Base-by-base conservation (phyloP, 345 rosid genomes). In the sweet orange (Citrus sinensis) region DNA sequence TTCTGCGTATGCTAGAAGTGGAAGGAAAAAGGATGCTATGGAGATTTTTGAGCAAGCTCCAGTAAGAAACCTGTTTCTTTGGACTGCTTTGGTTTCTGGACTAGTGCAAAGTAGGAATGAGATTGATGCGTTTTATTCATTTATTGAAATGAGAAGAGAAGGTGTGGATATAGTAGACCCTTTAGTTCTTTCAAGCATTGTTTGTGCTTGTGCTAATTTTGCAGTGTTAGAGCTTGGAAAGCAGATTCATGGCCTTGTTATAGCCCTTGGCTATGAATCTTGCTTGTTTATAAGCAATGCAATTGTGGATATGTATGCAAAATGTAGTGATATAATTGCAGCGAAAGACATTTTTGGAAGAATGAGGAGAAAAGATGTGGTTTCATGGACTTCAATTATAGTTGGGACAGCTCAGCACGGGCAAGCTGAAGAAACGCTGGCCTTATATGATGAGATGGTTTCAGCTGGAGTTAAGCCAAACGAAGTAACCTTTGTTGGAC, bases 381-480 rank as follows among this genome's bases (percentile, higher is more conserved):
- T 93, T 79, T 89, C 98, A 3, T 93, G 94, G 94, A 93, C 98
- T 60, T 92, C 94, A 1, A 85, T 92, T 19, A 90, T 93, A 46
- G 92, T 93, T 70, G 96, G 96, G 49, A 87, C 86, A 74, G 96
- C 98, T 77, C 94, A 93, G 84, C 96, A 93, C 35, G 98, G 98
- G 16, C 85, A 6, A 63, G 98, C 91, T 40, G 76, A 80, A 85
- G 89, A 87, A 81, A 91, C 96, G 32, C 79, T 93, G 76, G 81
- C 79, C 27, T 83, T 89, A 73, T 93, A 89, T 76, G 90, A 90
- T 80, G 84, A 86, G 7, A 93, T 93, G 94, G 83, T 93, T 85
- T 75, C 76, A 8, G 80, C 80, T 0, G 90, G 94, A 73, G 83
- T 93, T 63, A 92, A 88, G 78, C 98, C 98, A 6, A 93, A 93